Conservation (phyloP, 1,284 basidiomycete species). For the Cryptococcus jaspeensis region DNA sequence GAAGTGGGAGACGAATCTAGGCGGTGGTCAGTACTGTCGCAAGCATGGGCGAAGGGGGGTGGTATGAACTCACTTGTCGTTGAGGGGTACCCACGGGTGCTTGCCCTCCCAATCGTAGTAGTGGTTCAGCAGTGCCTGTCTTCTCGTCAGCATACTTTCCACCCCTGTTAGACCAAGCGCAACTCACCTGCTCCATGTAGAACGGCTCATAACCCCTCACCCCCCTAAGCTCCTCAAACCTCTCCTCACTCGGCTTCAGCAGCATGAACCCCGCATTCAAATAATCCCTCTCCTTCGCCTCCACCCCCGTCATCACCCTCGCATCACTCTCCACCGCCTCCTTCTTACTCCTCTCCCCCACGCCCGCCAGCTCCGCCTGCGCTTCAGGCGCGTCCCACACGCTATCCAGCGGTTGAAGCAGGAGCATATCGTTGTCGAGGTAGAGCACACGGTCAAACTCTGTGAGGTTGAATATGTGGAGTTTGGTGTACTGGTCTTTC, state of each 20-base stretch:
- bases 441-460: constrained; percentile 15
- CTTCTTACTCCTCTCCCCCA: constrained; percentile 8
- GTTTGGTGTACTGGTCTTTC: constrained; percentile 21
- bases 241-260: constrained; percentile 10
- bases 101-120: not conserved
- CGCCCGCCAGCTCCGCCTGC: constrained; percentile 1
- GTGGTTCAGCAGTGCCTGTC: not conserved
- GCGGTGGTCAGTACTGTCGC: no score
- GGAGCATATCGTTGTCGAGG: constrained; percentile 17
- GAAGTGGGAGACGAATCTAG: not conserved
- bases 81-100: not conserved
- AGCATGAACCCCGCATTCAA: constrained; percentile 25
- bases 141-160: not conserved
- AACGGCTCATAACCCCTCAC: constrained; percentile 12
- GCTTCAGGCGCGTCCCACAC: constrained; percentile 8
- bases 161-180: not conserved
- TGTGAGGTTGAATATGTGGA: constrained; percentile 17
- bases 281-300: constrained; percentile 6
- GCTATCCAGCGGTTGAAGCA: constrained; percentile 11
- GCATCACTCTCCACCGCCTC: constrained; percentile 1
- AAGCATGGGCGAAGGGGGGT: no score
- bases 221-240: constrained; percentile 13
- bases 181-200: constrained; percentile 22
- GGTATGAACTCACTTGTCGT: not conserved
- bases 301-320: not conserved